These are phyloP conservation scores for Boletellus emodensis DNA, from an alignment of 768 basidiomycete species.

Conservation along the genomic window DNA sequence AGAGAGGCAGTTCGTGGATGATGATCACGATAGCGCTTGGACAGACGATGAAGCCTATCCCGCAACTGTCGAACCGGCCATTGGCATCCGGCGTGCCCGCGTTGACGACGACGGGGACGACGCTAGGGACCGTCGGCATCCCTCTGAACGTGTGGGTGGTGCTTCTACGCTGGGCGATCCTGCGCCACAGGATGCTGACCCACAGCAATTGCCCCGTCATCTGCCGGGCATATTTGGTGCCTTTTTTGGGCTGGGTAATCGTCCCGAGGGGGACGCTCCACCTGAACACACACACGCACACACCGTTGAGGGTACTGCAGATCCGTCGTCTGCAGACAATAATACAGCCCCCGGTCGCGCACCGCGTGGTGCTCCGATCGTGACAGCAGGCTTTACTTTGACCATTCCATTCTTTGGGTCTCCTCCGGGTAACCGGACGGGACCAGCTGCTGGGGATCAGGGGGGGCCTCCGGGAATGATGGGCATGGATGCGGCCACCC, in stretches of 20 bases:
- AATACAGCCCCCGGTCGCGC: constrained; percentile 21
- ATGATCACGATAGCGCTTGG: constrained; percentile 28
- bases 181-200: constrained; percentile 22
- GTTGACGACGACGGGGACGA: constrained; percentile 62
- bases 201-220: constrained; percentile 17
- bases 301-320: constrained; percentile 26
- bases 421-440: constrained; percentile 6
- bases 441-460: constrained; percentile 4
- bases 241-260: constrained; percentile 21
- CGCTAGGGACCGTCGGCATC: constrained; percentile 59
- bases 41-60: constrained; percentile 30
- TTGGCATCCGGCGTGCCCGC: constrained; percentile 45
- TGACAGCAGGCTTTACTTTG: constrained; percentile 33
- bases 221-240: constrained; percentile 23
- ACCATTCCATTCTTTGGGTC: constrained; percentile 33
- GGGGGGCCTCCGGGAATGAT: constrained; percentile 5
- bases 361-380: constrained; percentile 20
- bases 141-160: constrained; percentile 51
- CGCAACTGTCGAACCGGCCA: constrained; percentile 30
- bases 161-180: constrained; percentile 19
- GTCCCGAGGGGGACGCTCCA: constrained; percentile 14
- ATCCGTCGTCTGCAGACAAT: constrained; percentile 17
- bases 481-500: constrained; percentile 17
- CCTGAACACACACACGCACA: constrained; percentile 21
- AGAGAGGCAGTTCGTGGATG: constrained; percentile 24